Percentiles rank a stretch among this genome's conserved stretches.
Evolutionary conservation across 1,139 yeast genomes (phyloP).

Genomic region (Yamadazyma blattariae): DNA sequence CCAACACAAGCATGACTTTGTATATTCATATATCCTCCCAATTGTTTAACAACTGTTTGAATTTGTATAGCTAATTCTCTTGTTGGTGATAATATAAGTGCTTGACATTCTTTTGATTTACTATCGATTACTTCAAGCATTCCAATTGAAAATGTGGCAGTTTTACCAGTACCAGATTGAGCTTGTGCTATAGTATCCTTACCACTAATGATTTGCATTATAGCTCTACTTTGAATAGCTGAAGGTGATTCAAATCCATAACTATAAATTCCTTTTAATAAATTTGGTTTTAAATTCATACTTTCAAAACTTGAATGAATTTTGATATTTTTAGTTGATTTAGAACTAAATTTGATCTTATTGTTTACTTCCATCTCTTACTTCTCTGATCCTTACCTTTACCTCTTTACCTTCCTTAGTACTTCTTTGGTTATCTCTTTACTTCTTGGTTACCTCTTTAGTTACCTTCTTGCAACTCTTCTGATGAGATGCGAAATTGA

Average conservation of each 20-base stretch:
- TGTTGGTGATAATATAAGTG: slow-evolving; percentile 90
- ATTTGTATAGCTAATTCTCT: slow-evolving; percentile 92
- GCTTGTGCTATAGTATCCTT: slow-evolving; percentile 96
- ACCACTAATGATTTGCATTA: slow-evolving; percentile 86
- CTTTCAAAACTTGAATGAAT: slow-evolving; percentile 70
- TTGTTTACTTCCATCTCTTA: slow-evolving; percentile 14
- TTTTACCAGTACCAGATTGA: slow-evolving; percentile 97
- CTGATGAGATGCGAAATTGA: no score
- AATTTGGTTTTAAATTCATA: slow-evolving; percentile 70
- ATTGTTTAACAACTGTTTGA: slow-evolving; percentile 74
- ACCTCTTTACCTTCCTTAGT: no score
- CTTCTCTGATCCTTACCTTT: no score
- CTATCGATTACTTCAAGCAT: slow-evolving; percentile 80
- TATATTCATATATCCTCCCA: slow-evolving; percentile 84
- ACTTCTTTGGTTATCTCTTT: no score
- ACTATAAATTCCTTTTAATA: slow-evolving; percentile 73
- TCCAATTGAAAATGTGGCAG: slow-evolving; percentile 94
- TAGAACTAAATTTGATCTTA: slow-evolving; percentile 15
- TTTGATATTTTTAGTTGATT: slow-evolving; percentile 54
- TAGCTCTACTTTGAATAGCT: slow-evolving; percentile 93
- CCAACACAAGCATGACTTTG: slow-evolving; percentile 92
- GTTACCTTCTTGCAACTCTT: no score
- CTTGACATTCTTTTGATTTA: slow-evolving; percentile 67
- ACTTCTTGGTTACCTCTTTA: no score
- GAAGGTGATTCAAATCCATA: slow-evolving; percentile 96